Percentiles rank a stretch among this genome's conserved stretches.
These are phyloP conservation scores for Fusarium tanahbumbuense DNA, from an alignment of 2,329 filamentous ascomycete genomes.

Conservation along the genomic window DNA sequence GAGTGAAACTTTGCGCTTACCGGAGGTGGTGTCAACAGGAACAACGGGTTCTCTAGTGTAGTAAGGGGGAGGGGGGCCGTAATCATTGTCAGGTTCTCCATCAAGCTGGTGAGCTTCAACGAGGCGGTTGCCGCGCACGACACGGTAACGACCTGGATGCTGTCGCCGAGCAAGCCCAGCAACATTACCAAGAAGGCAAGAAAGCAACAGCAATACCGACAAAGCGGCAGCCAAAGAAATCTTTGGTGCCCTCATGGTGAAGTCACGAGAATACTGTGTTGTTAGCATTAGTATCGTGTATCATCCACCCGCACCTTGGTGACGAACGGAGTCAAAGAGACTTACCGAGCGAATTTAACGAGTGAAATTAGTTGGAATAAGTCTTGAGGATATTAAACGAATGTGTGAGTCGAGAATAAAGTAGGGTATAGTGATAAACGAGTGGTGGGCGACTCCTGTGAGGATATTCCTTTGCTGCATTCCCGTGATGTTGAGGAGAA, in stretches of 20 bases:
- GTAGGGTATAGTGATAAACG: constrained; percentile 25
- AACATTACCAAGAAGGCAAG: constrained; percentile 27
- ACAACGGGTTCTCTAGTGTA: constrained; percentile 24
- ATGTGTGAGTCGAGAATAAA: constrained; percentile 1
- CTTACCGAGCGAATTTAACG: constrained; percentile 3
- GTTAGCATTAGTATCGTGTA: constrained; percentile 4
- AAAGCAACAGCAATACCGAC: constrained; percentile 46
- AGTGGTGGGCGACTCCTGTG: constrained; percentile 3
- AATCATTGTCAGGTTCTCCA: constrained; percentile 30
- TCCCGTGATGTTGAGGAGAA: constrained; percentile 13
- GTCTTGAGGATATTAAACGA: constrained; percentile 11
- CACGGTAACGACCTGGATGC: background rate
- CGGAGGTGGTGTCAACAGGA: constrained; percentile 3
- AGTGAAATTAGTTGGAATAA: background rate
- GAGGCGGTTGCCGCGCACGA: constrained; percentile 17
- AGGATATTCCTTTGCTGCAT: constrained; percentile 11
- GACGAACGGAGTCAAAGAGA: background rate
- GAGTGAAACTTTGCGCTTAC: constrained; percentile 13
- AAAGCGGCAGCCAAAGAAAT: constrained; percentile 49
- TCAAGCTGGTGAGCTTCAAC: constrained; percentile 19
- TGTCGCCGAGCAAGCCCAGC: constrained; percentile 16
- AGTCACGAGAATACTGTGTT: constrained; percentile 11
- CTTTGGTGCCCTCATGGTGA: constrained; percentile 53
- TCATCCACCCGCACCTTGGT: background rate
- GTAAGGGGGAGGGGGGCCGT: constrained; percentile 42